Conservation (phyloP, 345 rosid species). For the Draba incana region DNA sequence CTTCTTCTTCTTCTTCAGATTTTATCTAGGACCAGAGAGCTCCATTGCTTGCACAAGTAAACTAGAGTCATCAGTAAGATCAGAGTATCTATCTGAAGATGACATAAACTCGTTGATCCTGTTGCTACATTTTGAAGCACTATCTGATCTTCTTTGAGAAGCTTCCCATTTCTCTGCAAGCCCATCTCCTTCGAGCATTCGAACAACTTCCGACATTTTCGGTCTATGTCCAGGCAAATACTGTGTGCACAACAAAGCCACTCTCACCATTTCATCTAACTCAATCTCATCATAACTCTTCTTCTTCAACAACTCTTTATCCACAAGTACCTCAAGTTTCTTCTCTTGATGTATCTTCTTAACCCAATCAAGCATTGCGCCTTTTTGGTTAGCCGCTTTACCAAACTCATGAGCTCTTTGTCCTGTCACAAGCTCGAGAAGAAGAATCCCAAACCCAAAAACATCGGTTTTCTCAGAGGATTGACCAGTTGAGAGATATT, state of each 20-base stretch:
- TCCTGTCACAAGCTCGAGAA: constrained; percentile 47
- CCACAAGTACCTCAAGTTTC: constrained; percentile 83
- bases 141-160: constrained; percentile 74
- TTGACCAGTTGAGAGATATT: constrained; percentile 49
- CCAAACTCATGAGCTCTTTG: constrained; percentile 48
- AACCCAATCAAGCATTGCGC: constrained; percentile 53
- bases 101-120: constrained; percentile 71
- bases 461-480: constrained; percentile 50
- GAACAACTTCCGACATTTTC: constrained; percentile 92
- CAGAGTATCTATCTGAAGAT: constrained; percentile 89
- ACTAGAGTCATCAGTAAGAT: constrained; percentile 94
- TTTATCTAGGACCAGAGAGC: constrained; percentile 96
- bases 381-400: constrained; percentile 46
- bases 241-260: constrained; percentile 88
- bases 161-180: constrained; percentile 99
- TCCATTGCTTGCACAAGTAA: constrained; percentile 97
- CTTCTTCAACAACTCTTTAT: constrained; percentile 69
- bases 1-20: constrained; percentile 3
- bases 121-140: constrained; percentile 50
- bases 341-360: constrained; percentile 91
- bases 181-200: constrained; percentile 99
- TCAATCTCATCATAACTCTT: constrained; percentile 82
- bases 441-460: constrained; percentile 48
- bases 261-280: constrained; percentile 93
- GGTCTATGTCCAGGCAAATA: constrained; percentile 90